Evolutionary conservation across 257 asterid genomes (phyloP), one percentile per base, ranked within the genome.

Genomic region (Ajuga chamaepitys): DNA sequence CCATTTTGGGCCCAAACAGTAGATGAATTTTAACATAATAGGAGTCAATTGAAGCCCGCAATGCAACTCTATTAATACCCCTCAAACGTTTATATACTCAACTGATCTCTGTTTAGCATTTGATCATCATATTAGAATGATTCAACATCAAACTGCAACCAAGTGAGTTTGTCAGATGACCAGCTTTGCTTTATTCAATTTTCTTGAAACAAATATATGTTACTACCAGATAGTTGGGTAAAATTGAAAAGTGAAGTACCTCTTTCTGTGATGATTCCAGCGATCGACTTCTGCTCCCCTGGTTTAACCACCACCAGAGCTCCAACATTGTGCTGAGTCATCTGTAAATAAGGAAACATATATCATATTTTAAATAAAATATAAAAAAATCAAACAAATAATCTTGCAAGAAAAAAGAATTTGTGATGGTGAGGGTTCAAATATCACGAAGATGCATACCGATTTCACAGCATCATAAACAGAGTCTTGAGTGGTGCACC

Each of bases 301-400:
- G 96, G 95, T 73, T 86, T 91, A 53, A 91, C 95, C 11, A 91
- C 98, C 80, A 91, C 98, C 82, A 91, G 75, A 64, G 98, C 98
- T 76, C 98, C 98, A 59, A 91, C 98, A 75, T 91, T 87, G 84
- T 91, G 90, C 42, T 82, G 96, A 12, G 98, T 91, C 98, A 91
- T 91, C 98, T 91, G 80, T 77, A 75, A 5, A 4, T 5, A 28
- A 53, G 1, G 45, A 30, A 28, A 60, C 46, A 5, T 3, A 17
- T 7, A 30, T 25, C 22, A 22, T 40, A n/a, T n/a, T n/a, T n/a
- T n/a, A n/a, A n/a, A n/a, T n/a, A n/a, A n/a, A n/a, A n/a, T n/a
- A n/a, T n/a, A n/a, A n/a, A 50, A 51, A 37, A 5, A 21, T 24
- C 62, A 47, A 35, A 32, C 56, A 9, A 37, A 22, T 3, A 41